Base-by-base conservation (phyloP, 495 filamentous ascomycete genomes). In the Lasiosphaeria hispida region DNA sequence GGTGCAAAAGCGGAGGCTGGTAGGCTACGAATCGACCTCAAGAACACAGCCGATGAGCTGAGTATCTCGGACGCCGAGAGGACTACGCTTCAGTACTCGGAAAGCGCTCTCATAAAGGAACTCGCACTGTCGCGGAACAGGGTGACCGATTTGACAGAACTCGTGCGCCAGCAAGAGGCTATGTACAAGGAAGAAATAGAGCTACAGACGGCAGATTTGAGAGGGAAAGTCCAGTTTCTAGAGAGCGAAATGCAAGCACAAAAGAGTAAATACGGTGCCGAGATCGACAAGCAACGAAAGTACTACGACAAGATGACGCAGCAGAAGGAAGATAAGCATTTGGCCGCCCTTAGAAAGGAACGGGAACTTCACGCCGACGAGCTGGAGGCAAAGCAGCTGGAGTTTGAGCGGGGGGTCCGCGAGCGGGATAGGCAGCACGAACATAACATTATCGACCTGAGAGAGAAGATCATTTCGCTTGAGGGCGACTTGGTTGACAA, bases 401-500 rank as follows among this genome's bases (percentile, higher is more conserved):
- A 7, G 1, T 11, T 14, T 15, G 39, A 60, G 17, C 23, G 39
- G 11, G 54, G 44, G 17, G 30, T 58, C 23, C 38, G 2, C 15
- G 41, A 37, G 30, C 36, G 15, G 36, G 42, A 60, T 3, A 23
- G 55, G 7, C 4, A 43, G n/a, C 62, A 60, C 13, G 48, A 39
- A 3, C 40, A 44, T 11, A 42, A 60, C 18, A 19, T 52, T 18
- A 33, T 38, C 6, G 33, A 55, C n/a, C 44, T 61, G 8, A 3
- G 14, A 13, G 53, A 45, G 0, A 56, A 59, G 39, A 52, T 63
- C 18, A 50, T 43, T 13, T 54, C 44, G 5, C 53, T 74, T 3
- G 54, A 65, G 33, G 57, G 57, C 19, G 66, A 66, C 30, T 55
- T 74, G 34, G 61, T 72, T 17, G 64, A 65, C 8, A 71, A 68